Base-by-base conservation (phyloP, 148 eudicot genomes). In the Vaccinium corymbosum region DNA sequence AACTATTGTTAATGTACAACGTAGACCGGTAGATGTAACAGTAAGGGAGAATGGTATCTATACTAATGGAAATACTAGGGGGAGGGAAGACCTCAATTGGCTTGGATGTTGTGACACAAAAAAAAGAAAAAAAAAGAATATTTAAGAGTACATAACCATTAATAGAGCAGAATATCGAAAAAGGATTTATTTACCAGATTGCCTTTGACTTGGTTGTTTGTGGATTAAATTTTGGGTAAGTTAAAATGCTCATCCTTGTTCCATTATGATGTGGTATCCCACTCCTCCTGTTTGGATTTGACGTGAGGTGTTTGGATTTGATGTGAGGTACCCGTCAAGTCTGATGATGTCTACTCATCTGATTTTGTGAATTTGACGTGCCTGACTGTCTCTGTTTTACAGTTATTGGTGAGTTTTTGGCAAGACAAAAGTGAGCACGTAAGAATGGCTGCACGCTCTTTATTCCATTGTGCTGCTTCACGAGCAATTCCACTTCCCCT, bases 381-480 rank as follows among this genome's bases (percentile, higher is more conserved):
- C 68, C 56, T 83, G 46, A 17, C 48, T 74, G 70, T 56, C 42
- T 75, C 83, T 76, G 81, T 76, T 80, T 76, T 86, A 32, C 95
- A 97, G 99, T 91, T 97, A 85, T 81, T 97, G 84, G 98, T 91
- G 77, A 97, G 98, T 86, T 95, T 95, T 86, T 97, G 99, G 99
- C 99, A 95, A 91, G 91, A 94, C 87, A 93, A 94, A 91, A 92
- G 92, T 86, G 98, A 95, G 84, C 98, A 94, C 86, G 94, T 97
- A 66, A 92, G 95, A 59, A 91, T 97, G 98, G 98, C 99, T 82
- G 98, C 99, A 72, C 92, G 96, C 50, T 90, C 99, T 57, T 81
- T 97, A 81, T 97, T 97, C 85, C 99, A 97, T 80, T 97, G 99
- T 89, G 92, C 99, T 89, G 98, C 99, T 84, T 92, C 99, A 83